Conservation (phyloP, 345 rosid species). For the Salix koriyanagi region DNA sequence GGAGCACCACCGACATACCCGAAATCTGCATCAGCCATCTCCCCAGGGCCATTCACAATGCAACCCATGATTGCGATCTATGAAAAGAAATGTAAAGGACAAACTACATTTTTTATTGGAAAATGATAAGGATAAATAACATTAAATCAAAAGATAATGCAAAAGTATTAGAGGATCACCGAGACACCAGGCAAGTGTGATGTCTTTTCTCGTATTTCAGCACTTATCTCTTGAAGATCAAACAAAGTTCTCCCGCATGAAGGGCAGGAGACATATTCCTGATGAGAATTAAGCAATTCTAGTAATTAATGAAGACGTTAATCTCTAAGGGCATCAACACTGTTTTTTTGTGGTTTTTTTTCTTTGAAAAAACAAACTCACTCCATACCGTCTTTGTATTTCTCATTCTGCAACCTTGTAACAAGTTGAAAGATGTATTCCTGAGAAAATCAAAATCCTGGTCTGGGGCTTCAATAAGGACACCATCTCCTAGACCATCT, state of each 20-base stretch:
- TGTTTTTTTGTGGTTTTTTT: neutral
- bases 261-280: slow-evolving; percentile 97
- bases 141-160: neutral
- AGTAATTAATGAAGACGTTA: neutral
- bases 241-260: slow-evolving; percentile 97
- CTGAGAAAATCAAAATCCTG: slow-evolving; percentile 90
- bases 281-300: slow-evolving; percentile 15
- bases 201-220: slow-evolving; percentile 84
- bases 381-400: slow-evolving; percentile 86
- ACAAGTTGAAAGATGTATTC: slow-evolving; percentile 83
- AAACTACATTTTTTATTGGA: neutral
- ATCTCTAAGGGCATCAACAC: neutral
- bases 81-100: neutral
- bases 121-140: neutral
- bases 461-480: slow-evolving; percentile 75
- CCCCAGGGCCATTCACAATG: slow-evolving; percentile 98
- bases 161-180: slow-evolving; percentile 37
- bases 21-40: slow-evolving; percentile 99
- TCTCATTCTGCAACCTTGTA: slow-evolving; percentile 99
- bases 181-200: slow-evolving; percentile 97
- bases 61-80: slow-evolving; percentile 99
- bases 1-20: slow-evolving; percentile 98
- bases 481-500: slow-evolving; percentile 96
- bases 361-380: neutral
- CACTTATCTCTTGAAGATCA: slow-evolving; percentile 95